These are phyloP conservation scores for Phytophthora cryptogea DNA, from an alignment of 352 stramenopile genomes.

Conservation along the genomic window DNA sequence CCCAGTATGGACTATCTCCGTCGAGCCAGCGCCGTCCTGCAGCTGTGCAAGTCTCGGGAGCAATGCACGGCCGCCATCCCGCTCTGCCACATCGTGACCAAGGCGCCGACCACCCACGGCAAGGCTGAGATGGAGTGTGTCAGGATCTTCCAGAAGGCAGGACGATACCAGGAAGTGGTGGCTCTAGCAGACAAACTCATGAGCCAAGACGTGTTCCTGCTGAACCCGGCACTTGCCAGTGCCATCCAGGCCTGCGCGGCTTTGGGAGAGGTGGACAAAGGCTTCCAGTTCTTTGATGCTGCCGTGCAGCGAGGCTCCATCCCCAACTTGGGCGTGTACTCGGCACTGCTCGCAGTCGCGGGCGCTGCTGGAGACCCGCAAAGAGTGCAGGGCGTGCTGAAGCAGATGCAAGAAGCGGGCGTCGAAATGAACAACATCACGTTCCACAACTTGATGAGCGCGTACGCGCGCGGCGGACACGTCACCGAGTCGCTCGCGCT, in stretches of 20 bases:
- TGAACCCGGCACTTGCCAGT: constrained; percentile 60
- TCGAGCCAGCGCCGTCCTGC: constrained; percentile 44
- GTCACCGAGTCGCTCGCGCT: constrained; percentile 54
- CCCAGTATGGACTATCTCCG: constrained; percentile 54
- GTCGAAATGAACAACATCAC: constrained; percentile 72
- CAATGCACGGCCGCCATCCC: constrained; percentile 62
- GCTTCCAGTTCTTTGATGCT: constrained; percentile 63
- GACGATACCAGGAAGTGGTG: constrained; percentile 53
- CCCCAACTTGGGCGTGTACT: constrained; percentile 69
- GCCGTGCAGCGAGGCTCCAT: constrained; percentile 63
- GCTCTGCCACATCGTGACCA: constrained; percentile 57
- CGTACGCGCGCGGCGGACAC: constrained; percentile 63
- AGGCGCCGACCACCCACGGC: constrained; percentile 38
- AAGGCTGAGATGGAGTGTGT: constrained; percentile 61
- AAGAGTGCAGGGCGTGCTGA: constrained; percentile 52
- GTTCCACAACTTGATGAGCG: constrained; percentile 74
- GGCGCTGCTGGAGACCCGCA: constrained; percentile 49
- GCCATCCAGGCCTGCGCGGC: constrained; percentile 64
- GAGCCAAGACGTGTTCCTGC: constrained; percentile 65
- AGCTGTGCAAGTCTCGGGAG: constrained; percentile 53
- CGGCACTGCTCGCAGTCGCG: constrained; percentile 59
- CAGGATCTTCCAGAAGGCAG: constrained; percentile 65
- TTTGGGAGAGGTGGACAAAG: constrained; percentile 52
- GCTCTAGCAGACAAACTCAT: constrained; percentile 57
- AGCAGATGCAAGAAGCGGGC: constrained; percentile 57